phyloP scores from a whole-genome alignment of 352 stramenopile genomes.

The Globisporangium irregulare region DNA sequence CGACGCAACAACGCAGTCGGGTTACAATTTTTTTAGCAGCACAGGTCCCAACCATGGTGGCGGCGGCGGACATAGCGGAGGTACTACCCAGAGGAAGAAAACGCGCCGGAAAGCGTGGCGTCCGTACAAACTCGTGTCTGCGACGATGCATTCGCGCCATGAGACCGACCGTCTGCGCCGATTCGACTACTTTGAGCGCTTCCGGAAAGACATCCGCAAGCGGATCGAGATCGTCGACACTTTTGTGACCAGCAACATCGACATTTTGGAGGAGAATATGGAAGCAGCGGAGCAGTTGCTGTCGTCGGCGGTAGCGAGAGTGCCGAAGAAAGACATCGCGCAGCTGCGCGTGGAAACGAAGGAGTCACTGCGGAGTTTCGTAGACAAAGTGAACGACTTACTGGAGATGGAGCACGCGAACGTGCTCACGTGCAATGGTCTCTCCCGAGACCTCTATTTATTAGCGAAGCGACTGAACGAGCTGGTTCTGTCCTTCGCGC shows the following conservation, averaged over 20 bases:
- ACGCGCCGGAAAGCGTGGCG: slow-evolving; percentile 43
- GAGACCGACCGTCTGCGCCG: slow-evolving; percentile 39
- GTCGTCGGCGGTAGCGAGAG: slow-evolving; percentile 44
- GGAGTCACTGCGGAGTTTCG: slow-evolving; percentile 40
- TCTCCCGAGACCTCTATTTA: slow-evolving; percentile 59
- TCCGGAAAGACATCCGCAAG: slow-evolving; percentile 34
- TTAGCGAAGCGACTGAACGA: slow-evolving; percentile 55
- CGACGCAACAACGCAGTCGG: slow-evolving; percentile 30
- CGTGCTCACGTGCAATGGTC: slow-evolving; percentile 65
- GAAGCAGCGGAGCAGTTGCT: slow-evolving; percentile 55
- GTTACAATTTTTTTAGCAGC: not conserved
- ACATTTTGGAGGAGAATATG: slow-evolving; percentile 72
- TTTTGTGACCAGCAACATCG: slow-evolving; percentile 63
- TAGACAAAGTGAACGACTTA: slow-evolving; percentile 20
- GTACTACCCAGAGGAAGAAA: slow-evolving; percentile 17
- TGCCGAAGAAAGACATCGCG: slow-evolving; percentile 59
- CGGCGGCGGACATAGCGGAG: slow-evolving; percentile 8
- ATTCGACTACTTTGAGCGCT: slow-evolving; percentile 53
- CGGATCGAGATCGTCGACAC: slow-evolving; percentile 36
- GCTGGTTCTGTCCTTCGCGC: slow-evolving; percentile 53
- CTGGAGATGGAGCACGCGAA: slow-evolving; percentile 36
- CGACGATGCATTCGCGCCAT: slow-evolving; percentile 64
- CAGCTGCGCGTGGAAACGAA: slow-evolving; percentile 40
- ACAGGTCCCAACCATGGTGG: slow-evolving; percentile 12
- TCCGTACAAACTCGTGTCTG: slow-evolving; percentile 75